These are phyloP conservation scores for Hanseniaspora thailandica DNA, from an alignment of 805 yeast species.

Conservation along the genomic window DNA sequence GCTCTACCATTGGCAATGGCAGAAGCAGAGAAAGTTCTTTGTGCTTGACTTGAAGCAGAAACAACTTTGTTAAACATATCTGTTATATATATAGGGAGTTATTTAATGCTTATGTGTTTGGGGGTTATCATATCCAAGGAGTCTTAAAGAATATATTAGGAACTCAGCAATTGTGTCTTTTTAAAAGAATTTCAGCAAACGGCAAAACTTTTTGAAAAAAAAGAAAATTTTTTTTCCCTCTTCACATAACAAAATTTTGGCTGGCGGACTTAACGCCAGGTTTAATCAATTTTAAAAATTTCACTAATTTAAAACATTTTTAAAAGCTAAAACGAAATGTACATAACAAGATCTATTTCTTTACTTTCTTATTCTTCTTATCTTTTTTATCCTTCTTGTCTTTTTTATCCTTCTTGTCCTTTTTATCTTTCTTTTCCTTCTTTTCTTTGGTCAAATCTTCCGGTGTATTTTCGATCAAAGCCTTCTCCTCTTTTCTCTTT, in stretches of 20 bases:
- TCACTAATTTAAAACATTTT: background rate
- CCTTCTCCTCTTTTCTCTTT: constrained; percentile 19
- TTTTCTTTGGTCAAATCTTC: constrained; percentile 4
- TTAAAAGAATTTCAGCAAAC: too few species aligned
- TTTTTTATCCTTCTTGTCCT: constrained; percentile 7
- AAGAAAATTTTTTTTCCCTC: background rate
- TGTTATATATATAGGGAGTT: background rate
- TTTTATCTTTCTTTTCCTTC: constrained; percentile 12
- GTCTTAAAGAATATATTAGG: too few species aligned
- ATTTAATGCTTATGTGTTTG: background rate
- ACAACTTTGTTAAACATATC: background rate
- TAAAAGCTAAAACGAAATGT: background rate
- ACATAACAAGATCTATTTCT: background rate
- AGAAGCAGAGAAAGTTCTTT: constrained; percentile 10
- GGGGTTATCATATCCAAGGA: too few species aligned
- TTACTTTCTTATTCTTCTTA: constrained; percentile 4
- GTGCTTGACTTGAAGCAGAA: background rate
- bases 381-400: constrained; percentile 6
- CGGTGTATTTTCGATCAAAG: constrained; percentile 1
- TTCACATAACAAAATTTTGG: background rate
- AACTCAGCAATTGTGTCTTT: too few species aligned
- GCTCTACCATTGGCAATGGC: constrained; percentile 12
- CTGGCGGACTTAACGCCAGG: background rate
- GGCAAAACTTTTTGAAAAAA: background rate
- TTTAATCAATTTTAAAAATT: background rate